Conservation (phyloP, 1,284 basidiomycete species). For the Lentinula novae-zelandiae region DNA sequence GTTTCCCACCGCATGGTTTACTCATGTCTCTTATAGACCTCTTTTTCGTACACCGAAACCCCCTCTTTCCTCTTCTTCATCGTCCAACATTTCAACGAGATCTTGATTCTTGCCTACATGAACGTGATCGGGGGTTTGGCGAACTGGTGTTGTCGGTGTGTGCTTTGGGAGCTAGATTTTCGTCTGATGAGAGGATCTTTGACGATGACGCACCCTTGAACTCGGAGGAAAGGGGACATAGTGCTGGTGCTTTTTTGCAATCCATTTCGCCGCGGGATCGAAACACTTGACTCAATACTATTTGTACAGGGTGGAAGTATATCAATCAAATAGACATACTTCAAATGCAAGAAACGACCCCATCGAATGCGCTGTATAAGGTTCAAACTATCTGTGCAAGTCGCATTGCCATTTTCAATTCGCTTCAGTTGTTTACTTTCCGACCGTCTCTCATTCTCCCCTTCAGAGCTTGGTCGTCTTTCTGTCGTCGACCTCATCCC, state of each 20-base stretch:
- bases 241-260: background rate
- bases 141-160: constrained; percentile 10
- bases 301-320: constrained; percentile 1
- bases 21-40: background rate
- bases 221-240: background rate
- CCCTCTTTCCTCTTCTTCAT: constrained; percentile 5
- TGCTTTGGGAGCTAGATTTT: constrained; percentile 3
- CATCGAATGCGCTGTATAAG: background rate
- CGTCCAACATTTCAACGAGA: constrained; percentile 5
- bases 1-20: background rate
- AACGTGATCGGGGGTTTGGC: constrained; percentile 2
- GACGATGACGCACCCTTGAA: background rate
- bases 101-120: background rate
- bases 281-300: too few species aligned
- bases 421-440: background rate
- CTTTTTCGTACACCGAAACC: background rate
- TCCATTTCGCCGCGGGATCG: background rate
- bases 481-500: constrained; percentile 43
- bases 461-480: constrained; percentile 22
- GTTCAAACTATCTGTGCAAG: constrained; percentile 2
- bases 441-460: background rate
- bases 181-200: constrained; percentile 1
- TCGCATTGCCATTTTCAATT: background rate
- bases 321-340: background rate
- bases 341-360: background rate